Conservation (phyloP, 768 basidiomycete species). For the Collybia sp. region DNA sequence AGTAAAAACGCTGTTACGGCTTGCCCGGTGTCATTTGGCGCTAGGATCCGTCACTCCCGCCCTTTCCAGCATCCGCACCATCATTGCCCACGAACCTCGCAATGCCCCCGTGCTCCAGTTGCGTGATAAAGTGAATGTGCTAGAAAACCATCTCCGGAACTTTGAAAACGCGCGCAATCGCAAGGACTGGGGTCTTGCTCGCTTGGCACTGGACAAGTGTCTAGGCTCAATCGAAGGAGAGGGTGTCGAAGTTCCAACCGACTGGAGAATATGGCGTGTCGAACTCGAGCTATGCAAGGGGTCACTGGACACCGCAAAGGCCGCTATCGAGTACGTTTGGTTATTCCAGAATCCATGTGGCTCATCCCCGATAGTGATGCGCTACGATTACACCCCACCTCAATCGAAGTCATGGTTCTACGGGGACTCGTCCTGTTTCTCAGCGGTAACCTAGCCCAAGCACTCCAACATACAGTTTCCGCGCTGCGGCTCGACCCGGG, state of each 20-base stretch:
- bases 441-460: conserved; percentile 62
- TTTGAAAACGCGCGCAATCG: conserved; percentile 50
- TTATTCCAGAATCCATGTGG: conserved; percentile 1
- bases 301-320: conserved; percentile 69
- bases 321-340: conserved; percentile 64
- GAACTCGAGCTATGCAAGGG: conserved; percentile 73
- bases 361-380: conserved; percentile 51
- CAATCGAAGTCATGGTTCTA: conserved; percentile 75
- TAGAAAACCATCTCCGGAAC: conserved; percentile 64
- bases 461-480: conserved; percentile 63
- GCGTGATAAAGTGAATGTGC: conserved; percentile 50
- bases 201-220: conserved; percentile 79
- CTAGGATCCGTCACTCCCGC: conserved; percentile 68
- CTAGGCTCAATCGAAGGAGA: conserved; percentile 69
- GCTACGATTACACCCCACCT: conserved; percentile 63
- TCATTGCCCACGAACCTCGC: conserved; percentile 55
- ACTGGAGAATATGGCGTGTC: conserved; percentile 79
- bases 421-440: conserved; percentile 80
- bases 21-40: conserved; percentile 81
- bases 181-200: conserved; percentile 74
- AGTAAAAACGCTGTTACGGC: conserved; percentile 72
- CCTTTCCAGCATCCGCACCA: conserved; percentile 57
- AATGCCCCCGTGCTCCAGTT: conserved; percentile 60
- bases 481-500: conserved; percentile 80
- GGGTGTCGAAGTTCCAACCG: conserved; percentile 66